These are phyloP conservation scores for Arachnomyces sp. DNA, from an alignment of 2,329 filamentous ascomycete species.

Conservation along the genomic window DNA sequence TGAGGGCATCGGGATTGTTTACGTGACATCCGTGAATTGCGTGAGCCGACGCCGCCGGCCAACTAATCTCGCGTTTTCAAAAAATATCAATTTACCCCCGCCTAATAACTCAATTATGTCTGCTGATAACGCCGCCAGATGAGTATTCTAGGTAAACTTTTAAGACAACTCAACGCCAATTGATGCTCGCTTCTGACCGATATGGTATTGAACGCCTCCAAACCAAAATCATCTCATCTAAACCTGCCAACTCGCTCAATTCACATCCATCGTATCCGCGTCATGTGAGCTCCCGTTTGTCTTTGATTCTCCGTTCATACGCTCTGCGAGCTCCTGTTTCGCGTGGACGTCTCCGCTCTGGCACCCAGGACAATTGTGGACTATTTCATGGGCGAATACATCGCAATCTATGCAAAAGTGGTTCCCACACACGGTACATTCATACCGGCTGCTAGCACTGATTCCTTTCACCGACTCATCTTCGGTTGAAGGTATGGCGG, in stretches of 20 bases:
- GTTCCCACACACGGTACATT: constrained; percentile 74
- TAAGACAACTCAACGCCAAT: neutral
- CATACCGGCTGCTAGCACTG: constrained; percentile 81
- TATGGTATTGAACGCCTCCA: neutral
- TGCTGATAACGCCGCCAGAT: too few species aligned
- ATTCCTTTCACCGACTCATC: constrained; percentile 49
- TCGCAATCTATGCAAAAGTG: constrained; percentile 99
- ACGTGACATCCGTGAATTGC: too few species aligned
- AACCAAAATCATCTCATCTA: neutral
- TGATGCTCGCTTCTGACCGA: constrained; percentile 1
- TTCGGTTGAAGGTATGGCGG: constrained; percentile 37
- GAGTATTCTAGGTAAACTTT: neutral
- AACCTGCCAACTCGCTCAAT: constrained; percentile 3
- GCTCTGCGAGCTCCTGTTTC: neutral
- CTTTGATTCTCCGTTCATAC: constrained; percentile 3
- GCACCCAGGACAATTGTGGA: constrained; percentile 95
- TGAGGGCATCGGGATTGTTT: too few species aligned
- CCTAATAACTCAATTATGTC: too few species aligned
- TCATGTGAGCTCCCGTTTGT: constrained; percentile 11
- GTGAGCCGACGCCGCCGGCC: too few species aligned
- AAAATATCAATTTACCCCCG: too few species aligned
- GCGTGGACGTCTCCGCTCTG: constrained; percentile 37
- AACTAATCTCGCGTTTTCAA: too few species aligned
- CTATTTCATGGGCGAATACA: constrained; percentile 84
- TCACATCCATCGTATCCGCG: constrained; percentile 30